phyloP scores from a whole-genome alignment of 1,284 basidiomycete genomes.

The Coniferiporia sulphurascens region DNA sequence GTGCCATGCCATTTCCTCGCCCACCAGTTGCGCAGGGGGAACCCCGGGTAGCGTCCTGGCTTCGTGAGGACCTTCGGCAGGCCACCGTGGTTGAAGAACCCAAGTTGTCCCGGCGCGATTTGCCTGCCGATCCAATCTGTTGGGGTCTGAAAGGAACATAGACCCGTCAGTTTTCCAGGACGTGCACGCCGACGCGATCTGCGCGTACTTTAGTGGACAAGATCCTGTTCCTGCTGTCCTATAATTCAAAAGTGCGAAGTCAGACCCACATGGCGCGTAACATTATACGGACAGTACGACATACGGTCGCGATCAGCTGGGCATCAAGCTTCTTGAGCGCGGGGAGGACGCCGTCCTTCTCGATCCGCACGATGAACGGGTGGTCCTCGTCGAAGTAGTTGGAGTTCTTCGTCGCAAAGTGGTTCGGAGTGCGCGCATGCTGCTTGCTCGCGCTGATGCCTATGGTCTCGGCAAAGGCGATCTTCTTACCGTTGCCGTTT shows the following conservation, averaged over 20 bases:
- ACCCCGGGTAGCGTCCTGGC: constrained; percentile 70
- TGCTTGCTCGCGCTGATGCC: neutral
- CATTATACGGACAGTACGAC: neutral
- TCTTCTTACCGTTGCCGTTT: constrained; percentile 1
- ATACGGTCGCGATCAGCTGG: constrained; percentile 5
- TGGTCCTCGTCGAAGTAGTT: constrained; percentile 23
- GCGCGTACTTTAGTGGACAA: constrained; percentile 42
- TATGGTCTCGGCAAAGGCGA: constrained; percentile 1
- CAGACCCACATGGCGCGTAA: neutral
- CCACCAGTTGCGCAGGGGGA: constrained; percentile 79
- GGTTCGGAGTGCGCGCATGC: neutral
- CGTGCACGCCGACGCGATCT: neutral
- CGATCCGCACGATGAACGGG: constrained; percentile 29
- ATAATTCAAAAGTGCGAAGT: constrained; percentile 3
- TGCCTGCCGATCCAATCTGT: constrained; percentile 67
- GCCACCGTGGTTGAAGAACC: constrained; percentile 74
- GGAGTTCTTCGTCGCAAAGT: neutral
- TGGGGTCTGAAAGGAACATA: constrained; percentile 36
- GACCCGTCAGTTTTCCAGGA: constrained; percentile 10
- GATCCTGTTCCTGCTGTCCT: constrained; percentile 51
- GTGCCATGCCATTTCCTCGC: constrained; percentile 63
- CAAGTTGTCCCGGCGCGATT: constrained; percentile 59
- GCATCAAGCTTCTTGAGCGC: constrained; percentile 29
- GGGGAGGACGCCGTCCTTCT: constrained; percentile 27
- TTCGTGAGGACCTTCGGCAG: constrained; percentile 64